Evolutionary conservation across 345 rosid genomes (phyloP).

Genomic region (Murraya koenigii): DNA sequence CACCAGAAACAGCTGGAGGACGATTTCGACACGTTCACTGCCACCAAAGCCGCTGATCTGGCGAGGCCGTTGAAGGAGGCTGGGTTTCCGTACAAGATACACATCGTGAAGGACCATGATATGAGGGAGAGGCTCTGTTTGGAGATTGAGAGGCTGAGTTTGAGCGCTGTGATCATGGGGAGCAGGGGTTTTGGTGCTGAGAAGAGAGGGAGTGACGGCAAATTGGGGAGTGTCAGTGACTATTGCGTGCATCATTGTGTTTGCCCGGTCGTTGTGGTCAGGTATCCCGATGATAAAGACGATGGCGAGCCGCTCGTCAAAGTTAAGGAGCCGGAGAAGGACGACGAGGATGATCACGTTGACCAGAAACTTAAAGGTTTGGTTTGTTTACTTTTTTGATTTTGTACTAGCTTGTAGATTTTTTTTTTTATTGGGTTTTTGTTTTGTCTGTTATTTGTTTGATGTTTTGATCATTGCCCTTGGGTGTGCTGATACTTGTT

Average conservation of each 20-base stretch:
- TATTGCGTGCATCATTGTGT: conserved; percentile 90
- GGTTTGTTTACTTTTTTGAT: background rate
- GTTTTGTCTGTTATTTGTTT: background rate
- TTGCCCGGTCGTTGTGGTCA: conserved; percentile 85
- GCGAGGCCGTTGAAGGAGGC: conserved; percentile 83
- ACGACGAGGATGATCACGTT: conserved; percentile 16
- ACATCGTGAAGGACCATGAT: conserved; percentile 90
- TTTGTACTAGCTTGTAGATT: background rate
- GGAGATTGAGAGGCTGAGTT: conserved; percentile 75
- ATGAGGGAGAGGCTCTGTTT: conserved; percentile 93
- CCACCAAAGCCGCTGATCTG: conserved; percentile 65
- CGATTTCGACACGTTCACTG: conserved; percentile 72
- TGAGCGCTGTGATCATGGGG: conserved; percentile 88
- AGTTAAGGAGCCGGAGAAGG: conserved; percentile 24
- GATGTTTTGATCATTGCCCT: background rate
- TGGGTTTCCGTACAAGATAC: conserved; percentile 81
- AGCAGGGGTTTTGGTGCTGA: conserved; percentile 88
- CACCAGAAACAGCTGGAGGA: conserved; percentile 50
- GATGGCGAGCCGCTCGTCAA: conserved; percentile 37
- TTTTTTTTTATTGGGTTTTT: background rate
- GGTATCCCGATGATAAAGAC: conserved; percentile 74
- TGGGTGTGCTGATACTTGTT: background rate
- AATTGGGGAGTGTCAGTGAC: conserved; percentile 88
- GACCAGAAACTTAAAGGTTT: conserved; percentile 44
- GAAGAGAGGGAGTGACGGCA: conserved; percentile 71